Evolutionary conservation across 768 basidiomycete species (phyloP).

Genomic region (Psilocybe azurescens): DNA sequence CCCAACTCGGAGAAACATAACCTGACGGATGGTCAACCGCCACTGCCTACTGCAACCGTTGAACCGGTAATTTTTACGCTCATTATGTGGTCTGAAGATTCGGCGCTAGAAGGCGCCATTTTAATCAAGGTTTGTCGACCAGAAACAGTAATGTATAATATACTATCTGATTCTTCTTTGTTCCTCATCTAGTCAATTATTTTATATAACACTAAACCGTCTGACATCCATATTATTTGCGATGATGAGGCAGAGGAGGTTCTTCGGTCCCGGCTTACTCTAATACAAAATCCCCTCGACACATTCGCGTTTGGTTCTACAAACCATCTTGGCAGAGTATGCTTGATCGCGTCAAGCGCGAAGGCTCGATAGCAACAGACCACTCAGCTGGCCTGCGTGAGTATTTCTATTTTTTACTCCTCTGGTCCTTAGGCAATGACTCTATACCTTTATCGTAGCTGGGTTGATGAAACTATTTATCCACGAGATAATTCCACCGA

Average conservation of each 20-base stretch:
- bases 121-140: slow-evolving; percentile 41
- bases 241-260: slow-evolving; percentile 45
- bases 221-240: slow-evolving; percentile 50
- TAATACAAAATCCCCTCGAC: slow-evolving; percentile 43
- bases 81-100: slow-evolving; percentile 47
- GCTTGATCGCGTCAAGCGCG: slow-evolving; percentile 47
- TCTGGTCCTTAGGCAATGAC: background rate
- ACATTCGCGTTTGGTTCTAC: slow-evolving; percentile 47
- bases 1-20: background rate
- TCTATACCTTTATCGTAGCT: slow-evolving; percentile 30
- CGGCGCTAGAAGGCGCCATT: slow-evolving; percentile 47
- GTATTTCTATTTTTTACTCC: slow-evolving; percentile 25
- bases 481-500: slow-evolving; percentile 51
- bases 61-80: slow-evolving; percentile 47
- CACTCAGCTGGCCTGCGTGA: slow-evolving; percentile 54
- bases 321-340: slow-evolving; percentile 45
- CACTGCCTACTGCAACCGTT: background rate
- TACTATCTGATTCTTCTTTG: too few species aligned
- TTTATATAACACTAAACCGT: slow-evolving; percentile 42
- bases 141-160: background rate
- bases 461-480: slow-evolving; percentile 60
- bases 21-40: background rate
- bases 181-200: slow-evolving; percentile 30
- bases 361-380: slow-evolving; percentile 48
- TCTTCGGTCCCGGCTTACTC: slow-evolving; percentile 41